Evolutionary conservation across 2,329 filamentous ascomycete genomes (phyloP).

Genomic region (Pyricularia sp.): DNA sequence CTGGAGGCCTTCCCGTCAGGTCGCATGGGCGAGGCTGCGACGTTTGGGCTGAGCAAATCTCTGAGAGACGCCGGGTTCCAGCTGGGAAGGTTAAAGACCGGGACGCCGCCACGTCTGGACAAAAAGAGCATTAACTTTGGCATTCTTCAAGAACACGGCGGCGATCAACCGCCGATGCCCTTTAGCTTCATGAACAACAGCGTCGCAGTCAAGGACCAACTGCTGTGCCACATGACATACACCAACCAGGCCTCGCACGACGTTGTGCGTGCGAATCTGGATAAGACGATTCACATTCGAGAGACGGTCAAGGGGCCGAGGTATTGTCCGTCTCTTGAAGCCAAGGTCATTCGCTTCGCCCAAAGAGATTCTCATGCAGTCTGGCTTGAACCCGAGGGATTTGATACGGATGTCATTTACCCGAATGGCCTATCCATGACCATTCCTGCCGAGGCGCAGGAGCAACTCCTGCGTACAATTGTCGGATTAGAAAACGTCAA

Average conservation of each 20-base stretch:
- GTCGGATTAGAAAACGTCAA: constrained; percentile 77
- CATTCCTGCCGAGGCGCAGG: constrained; percentile 79
- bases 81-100: constrained; percentile 86
- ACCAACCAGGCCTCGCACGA: constrained; percentile 79
- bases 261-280: constrained; percentile 79
- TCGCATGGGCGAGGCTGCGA: constrained; percentile 88
- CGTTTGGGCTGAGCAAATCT: constrained; percentile 85
- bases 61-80: constrained; percentile 80
- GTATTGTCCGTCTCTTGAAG: constrained; percentile 92
- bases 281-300: constrained; percentile 92
- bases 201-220: constrained; percentile 71
- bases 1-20: constrained; percentile 77
- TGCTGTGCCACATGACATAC: constrained; percentile 78
- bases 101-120: constrained; percentile 83
- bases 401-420: constrained; percentile 82
- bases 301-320: constrained; percentile 90
- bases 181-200: constrained; percentile 83
- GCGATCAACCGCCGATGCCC: constrained; percentile 77
- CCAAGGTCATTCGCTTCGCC: constrained; percentile 82
- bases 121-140: constrained; percentile 73
- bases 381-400: constrained; percentile 96
- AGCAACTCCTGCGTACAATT: constrained; percentile 76
- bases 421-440: constrained; percentile 98
- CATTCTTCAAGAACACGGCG: constrained; percentile 61
- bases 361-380: constrained; percentile 78